These are phyloP conservation scores for Arxiozyma slooffiae DNA, from an alignment of 1,139 yeast genomes.

Conservation along the genomic window DNA sequence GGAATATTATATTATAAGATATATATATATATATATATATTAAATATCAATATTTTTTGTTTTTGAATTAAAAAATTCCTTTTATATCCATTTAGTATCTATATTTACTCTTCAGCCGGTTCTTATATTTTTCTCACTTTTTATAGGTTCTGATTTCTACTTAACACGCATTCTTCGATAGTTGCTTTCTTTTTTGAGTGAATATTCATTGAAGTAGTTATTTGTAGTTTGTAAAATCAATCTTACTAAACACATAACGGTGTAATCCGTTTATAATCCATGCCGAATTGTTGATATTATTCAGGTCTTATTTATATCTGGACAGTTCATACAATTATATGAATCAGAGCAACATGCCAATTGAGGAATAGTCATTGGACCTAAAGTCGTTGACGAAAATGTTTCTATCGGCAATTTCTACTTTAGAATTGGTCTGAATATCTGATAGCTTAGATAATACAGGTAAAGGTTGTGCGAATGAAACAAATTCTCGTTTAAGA, in stretches of 20 bases:
- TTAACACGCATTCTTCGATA: too few relatives aligned
- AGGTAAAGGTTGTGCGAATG: neutral
- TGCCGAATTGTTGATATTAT: constrained; percentile 6
- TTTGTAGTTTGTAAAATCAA: constrained; percentile 9
- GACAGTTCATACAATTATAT: constrained; percentile 14
- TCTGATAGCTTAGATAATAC: neutral
- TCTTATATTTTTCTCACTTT: too few relatives aligned
- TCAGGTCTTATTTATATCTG: constrained; percentile 15
- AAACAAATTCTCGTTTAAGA: neutral
- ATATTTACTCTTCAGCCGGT: too few relatives aligned
- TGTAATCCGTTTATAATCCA: neutral
- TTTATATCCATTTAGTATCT: neutral
- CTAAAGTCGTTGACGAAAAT: neutral
- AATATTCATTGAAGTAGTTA: neutral
- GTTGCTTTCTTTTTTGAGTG: neutral
- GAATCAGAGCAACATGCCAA: constrained; percentile 11
- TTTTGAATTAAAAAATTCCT: too few relatives aligned
- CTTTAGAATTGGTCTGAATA: neutral
- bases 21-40: neutral
- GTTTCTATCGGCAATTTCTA: too few relatives aligned
- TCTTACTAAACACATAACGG: constrained; percentile 8
- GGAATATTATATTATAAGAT: constrained; percentile 10
- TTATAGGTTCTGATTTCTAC: too few relatives aligned
- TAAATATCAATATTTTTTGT: too few relatives aligned
- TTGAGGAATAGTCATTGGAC: neutral